A percentile compares a stretch with the other conserved stretches of the same genome.
These are phyloP conservation scores for Daldinia childiae DNA, from an alignment of 495 filamentous ascomycete species.

Conservation along the genomic window DNA sequence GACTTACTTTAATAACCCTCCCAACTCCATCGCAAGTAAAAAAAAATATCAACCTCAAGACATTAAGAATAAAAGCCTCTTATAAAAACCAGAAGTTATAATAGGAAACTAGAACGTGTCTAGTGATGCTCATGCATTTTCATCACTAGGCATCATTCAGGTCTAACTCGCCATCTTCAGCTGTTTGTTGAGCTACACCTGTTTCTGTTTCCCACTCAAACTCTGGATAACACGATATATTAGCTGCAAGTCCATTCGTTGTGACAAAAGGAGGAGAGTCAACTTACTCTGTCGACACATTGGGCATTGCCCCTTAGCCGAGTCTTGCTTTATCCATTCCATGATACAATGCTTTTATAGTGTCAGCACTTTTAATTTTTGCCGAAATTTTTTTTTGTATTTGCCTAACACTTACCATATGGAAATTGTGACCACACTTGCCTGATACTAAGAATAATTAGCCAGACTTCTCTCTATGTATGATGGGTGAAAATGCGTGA, in stretches of 20 bases:
- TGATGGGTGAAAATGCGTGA: neutral
- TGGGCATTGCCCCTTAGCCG: constrained; percentile 91
- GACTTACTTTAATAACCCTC: neutral
- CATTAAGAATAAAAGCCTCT: neutral
- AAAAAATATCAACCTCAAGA: neutral
- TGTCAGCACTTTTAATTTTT: constrained; percentile 33
- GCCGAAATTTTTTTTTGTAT: neutral
- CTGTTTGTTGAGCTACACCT: constrained; percentile 24
- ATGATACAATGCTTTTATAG: constrained; percentile 87
- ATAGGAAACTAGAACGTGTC: neutral
- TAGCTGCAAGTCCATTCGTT: constrained; percentile 9
- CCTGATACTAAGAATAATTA: constrained; percentile 75
- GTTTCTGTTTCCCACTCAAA: constrained; percentile 68
- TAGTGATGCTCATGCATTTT: neutral
- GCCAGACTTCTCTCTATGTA: neutral
- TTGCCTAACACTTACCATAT: constrained; percentile 73
- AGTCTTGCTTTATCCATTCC: constrained; percentile 95
- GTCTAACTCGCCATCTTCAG: constrained; percentile 29
- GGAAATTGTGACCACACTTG: constrained; percentile 96
- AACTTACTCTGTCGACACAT: constrained; percentile 95
- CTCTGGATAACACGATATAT: constrained; percentile 58
- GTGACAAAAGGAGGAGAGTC: neutral
- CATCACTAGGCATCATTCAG: constrained; percentile 33
- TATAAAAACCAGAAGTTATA: neutral
- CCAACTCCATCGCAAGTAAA: neutral